Evolutionary conservation across 768 basidiomycete species (phyloP).

Genomic region (Stropharia rugosoannulata): DNA sequence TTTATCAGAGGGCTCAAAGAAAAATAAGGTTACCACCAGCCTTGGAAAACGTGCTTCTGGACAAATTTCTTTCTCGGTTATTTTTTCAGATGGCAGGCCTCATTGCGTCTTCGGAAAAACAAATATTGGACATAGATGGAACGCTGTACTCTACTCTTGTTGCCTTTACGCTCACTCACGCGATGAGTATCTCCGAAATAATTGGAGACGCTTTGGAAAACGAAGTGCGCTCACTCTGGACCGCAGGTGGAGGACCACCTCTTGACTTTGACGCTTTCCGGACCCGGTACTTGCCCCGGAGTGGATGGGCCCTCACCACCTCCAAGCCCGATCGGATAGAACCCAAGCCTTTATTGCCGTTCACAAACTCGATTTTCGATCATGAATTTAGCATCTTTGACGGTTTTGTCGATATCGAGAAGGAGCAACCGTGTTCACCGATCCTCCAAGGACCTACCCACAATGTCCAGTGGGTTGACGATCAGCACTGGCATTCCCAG

Average conservation of each 20-base stretch:
- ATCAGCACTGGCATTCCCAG: conserved; percentile 59
- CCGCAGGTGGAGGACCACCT: conserved; percentile 9
- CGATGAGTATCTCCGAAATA: conserved; percentile 26
- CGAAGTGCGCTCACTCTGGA: conserved; percentile 23
- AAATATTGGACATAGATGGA: conserved; percentile 51
- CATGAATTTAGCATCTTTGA: conserved; percentile 14
- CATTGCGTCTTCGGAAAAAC: conserved; percentile 15
- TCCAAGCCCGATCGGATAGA: not conserved
- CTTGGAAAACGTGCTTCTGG: conserved; percentile 30
- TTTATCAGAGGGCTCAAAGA: conserved; percentile 38
- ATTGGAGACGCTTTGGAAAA: conserved; percentile 15
- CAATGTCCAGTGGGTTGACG: conserved; percentile 45
- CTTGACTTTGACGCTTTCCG: conserved; percentile 20
- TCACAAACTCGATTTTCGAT: conserved; percentile 34
- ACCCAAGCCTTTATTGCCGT: conserved; percentile 25
- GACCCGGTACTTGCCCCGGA: conserved; percentile 18
- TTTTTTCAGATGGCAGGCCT: conserved; percentile 30
- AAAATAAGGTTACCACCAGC: conserved; percentile 21
- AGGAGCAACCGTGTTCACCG: not conserved
- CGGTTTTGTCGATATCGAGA: too few relatives aligned
- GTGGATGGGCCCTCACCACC: conserved; percentile 23
- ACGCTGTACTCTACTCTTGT: conserved; percentile 48
- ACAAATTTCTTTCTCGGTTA: conserved; percentile 38
- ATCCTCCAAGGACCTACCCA: conserved; percentile 26
- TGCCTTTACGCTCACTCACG: conserved; percentile 28